Percentiles rank a stretch among this genome's conserved stretches.
These are phyloP conservation scores for Sungouiozyma intestinalis DNA, from an alignment of 805 yeast species.

Conservation along the genomic window DNA sequence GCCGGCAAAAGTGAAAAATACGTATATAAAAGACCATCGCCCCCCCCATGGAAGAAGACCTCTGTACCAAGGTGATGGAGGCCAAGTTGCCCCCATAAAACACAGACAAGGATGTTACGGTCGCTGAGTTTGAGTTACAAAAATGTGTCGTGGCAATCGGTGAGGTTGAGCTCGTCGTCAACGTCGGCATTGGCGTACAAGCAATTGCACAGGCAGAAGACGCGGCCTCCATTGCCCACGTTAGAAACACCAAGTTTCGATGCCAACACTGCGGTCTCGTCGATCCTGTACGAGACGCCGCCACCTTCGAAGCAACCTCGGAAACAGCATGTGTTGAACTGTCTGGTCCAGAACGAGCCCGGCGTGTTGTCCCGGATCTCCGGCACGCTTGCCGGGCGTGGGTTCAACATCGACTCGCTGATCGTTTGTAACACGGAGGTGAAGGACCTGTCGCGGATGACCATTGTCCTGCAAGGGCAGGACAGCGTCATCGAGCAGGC, in stretches of 20 bases:
- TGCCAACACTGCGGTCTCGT: conserved; percentile 92
- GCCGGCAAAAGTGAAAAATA: too few species aligned
- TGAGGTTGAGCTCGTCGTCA: conserved; percentile 52
- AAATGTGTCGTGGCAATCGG: not conserved
- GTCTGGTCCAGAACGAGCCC: conserved; percentile 97
- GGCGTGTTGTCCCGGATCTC: conserved; percentile 92
- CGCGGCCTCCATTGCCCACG: conserved; percentile 85
- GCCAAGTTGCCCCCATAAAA: too few species aligned
- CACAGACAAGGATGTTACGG: too few species aligned
- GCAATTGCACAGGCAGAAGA: conserved; percentile 74
- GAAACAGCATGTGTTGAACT: conserved; percentile 85
- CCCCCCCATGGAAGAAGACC: too few species aligned
- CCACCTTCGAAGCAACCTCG: conserved; percentile 43
- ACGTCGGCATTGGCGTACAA: conserved; percentile 94
- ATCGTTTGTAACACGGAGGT: conserved; percentile 97
- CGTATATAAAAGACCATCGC: too few species aligned
- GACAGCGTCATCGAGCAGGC: conserved; percentile 97
- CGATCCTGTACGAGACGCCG: conserved; percentile 88
- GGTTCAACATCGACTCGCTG: conserved; percentile 94
- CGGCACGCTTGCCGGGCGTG: conserved; percentile 94
- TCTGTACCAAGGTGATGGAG: too few species aligned
- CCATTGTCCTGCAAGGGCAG: conserved; percentile 87
- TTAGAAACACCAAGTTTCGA: conserved; percentile 91
- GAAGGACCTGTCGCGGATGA: conserved; percentile 90
- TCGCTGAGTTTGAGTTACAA: too few species aligned